Evolutionary conservation across 2,329 filamentous ascomycete genomes (phyloP).

Genomic region (Penicillium hesseltinei): DNA sequence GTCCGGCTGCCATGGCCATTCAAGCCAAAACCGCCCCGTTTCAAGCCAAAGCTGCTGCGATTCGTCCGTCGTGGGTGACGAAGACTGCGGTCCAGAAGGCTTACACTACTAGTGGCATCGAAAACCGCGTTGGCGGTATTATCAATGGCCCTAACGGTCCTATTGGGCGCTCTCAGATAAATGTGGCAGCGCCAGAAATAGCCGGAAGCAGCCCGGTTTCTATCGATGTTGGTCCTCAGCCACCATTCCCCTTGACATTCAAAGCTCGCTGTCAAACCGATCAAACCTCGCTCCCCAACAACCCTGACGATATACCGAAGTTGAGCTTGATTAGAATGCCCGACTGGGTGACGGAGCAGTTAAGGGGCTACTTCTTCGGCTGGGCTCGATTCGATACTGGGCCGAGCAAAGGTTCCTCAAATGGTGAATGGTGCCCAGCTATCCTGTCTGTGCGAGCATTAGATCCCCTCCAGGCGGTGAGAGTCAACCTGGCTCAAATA

Average conservation of each 20-base stretch:
- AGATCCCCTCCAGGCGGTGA: conserved; percentile 49
- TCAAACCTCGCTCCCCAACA: conserved; percentile 34
- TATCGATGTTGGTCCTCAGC: conserved; percentile 33
- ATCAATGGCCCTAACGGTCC: conserved; percentile 40
- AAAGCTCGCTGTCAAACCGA: conserved; percentile 19
- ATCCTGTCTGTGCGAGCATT: conserved; percentile 52
- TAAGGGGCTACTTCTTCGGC: conserved; percentile 64
- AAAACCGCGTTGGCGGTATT: conserved; percentile 26
- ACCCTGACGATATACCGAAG: conserved; percentile 54
- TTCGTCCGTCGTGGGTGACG: conserved; percentile 31
- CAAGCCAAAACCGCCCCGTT: conserved; percentile 26
- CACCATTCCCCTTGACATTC: conserved; percentile 32
- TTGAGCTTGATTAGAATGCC: conserved; percentile 55
- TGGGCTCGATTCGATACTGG: conserved; percentile 53
- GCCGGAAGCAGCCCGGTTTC: conserved; percentile 1
- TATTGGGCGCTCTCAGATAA: conserved; percentile 25
- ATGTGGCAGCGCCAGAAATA: conserved; percentile 27
- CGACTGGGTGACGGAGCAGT: conserved; percentile 52
- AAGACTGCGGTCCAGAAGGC: conserved; percentile 34
- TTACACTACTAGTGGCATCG: conserved; percentile 32
- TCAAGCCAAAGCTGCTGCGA: conserved; percentile 26
- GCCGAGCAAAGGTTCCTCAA: conserved; percentile 33
- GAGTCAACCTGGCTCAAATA: conserved; percentile 49
- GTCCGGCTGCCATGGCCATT: conserved; percentile 27
- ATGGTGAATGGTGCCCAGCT: conserved; percentile 56